phyloP scores from a whole-genome alignment of 75 land plant species.

The Isoetes taiwanensis region DNA sequence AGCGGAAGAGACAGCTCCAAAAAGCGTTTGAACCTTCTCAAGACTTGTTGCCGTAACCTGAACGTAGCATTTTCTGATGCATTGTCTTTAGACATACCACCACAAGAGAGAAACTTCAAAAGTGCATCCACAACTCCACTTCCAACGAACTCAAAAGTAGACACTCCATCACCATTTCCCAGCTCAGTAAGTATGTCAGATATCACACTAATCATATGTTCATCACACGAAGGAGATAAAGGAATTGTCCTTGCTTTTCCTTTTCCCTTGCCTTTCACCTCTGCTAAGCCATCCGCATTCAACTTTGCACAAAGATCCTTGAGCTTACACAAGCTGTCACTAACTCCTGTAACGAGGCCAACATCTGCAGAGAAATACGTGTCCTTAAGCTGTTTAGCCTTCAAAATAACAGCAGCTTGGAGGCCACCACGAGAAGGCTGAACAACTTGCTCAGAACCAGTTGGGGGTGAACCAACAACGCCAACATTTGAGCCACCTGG shows the following conservation, averaged over 20 bases:
- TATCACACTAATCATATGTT: constrained; percentile 37
- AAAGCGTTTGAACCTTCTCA: constrained; percentile 64
- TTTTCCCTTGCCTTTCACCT: constrained; percentile 49
- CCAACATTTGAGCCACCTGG: constrained; percentile 26
- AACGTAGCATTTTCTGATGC: constrained; percentile 28
- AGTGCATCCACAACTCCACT: constrained; percentile 74
- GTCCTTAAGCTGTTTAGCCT: constrained; percentile 54
- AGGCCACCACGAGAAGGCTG: constrained; percentile 43
- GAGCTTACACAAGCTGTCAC: constrained; percentile 63
- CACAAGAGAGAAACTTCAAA: constrained; percentile 73
- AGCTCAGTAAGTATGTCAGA: constrained; percentile 58
- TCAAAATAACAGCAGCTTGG: constrained; percentile 39
- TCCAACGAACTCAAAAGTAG: constrained; percentile 92
- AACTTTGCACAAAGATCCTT: constrained; percentile 54
- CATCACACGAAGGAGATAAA: constrained; percentile 40
- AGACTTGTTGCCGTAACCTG: constrained; percentile 54
- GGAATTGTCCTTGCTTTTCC: constrained; percentile 67
- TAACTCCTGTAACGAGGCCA: constrained; percentile 39
- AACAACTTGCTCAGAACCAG: constrained; percentile 23
- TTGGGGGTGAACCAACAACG: constrained; percentile 40
- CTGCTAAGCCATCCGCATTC: constrained; percentile 31
- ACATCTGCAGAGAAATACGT: constrained; percentile 59
- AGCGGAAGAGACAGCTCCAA: constrained; percentile 46
- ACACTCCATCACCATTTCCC: constrained; percentile 75
- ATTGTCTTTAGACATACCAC: constrained; percentile 44